Percentiles rank a stretch among this genome's conserved stretches.
These are phyloP conservation scores for Aspergillus cejpii DNA, from an alignment of 2,329 filamentous ascomycete species.

Conservation along the genomic window DNA sequence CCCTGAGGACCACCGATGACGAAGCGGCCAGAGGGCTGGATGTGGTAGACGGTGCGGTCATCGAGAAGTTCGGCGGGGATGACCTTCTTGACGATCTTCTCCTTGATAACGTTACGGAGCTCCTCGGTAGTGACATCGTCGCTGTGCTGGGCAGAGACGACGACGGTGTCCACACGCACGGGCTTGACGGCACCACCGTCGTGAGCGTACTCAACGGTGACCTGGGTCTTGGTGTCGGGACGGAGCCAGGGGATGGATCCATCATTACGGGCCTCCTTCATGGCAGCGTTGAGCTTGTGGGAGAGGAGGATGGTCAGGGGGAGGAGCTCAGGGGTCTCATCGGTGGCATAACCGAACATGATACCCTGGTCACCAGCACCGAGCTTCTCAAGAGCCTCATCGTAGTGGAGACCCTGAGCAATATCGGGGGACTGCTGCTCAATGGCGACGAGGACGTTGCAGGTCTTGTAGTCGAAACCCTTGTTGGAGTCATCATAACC, in stretches of 20 bases:
- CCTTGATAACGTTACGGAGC: constrained; percentile 87
- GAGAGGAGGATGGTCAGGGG: constrained; percentile 89
- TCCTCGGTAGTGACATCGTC: constrained; percentile 82
- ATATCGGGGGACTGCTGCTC: constrained; percentile 99
- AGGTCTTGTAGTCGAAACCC: constrained; percentile 99
- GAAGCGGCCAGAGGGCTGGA: constrained; percentile 97
- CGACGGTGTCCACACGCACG: constrained; percentile 88
- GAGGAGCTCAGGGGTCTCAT: constrained; percentile 96
- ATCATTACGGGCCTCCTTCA: constrained; percentile 81
- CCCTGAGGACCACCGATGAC: constrained; percentile 99
- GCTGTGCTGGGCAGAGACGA: constrained; percentile 92
- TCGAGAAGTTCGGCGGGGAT: constrained; percentile 90
- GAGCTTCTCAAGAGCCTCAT: constrained; percentile 93
- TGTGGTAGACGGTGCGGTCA: constrained; percentile 92
- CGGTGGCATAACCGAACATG: constrained; percentile 99
- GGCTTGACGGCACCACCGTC: constrained; percentile 87
- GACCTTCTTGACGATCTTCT: constrained; percentile 94
- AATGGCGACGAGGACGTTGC: constrained; percentile 96
- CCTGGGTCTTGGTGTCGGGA: constrained; percentile 99
- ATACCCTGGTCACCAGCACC: constrained; percentile 99
- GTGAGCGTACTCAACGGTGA: constrained; percentile 97
- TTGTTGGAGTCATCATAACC: constrained; percentile 95
- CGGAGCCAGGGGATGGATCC: constrained; percentile 88
- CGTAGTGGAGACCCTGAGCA: constrained; percentile 97
- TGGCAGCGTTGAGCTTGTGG: constrained; percentile 94